Conservation (phyloP, 176 grass and related monocot genomes). For the Coix lacrymajobi region DNA sequence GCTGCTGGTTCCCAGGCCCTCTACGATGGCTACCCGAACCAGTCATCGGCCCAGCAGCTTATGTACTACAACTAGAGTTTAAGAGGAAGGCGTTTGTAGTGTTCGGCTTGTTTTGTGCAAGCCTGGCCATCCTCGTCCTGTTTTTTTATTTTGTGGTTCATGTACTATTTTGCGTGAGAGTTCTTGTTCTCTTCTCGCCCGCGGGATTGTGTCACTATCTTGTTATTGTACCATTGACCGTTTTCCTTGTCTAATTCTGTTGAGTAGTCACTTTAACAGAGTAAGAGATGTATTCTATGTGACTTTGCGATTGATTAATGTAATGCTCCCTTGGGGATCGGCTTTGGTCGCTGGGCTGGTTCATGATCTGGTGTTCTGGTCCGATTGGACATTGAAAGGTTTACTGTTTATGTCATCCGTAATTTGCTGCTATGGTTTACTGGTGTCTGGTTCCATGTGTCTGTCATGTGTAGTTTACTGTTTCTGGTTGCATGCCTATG, state of each 20-base stretch:
- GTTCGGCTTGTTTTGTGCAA: conserved; percentile 47
- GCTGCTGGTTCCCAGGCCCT: conserved; percentile 51
- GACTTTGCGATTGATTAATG: conserved; percentile 52
- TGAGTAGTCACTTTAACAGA: conserved; percentile 38
- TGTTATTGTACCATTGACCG: conserved; percentile 34
- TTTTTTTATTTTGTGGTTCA: conserved; percentile 31
- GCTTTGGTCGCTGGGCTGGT: neutral
- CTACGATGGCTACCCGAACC: conserved; percentile 62
- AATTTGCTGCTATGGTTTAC: neutral
- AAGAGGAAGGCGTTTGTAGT: conserved; percentile 46
- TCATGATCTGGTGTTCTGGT: neutral
- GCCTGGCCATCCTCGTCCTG: conserved; percentile 11
- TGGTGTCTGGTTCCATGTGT: neutral
- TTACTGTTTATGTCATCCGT: neutral
- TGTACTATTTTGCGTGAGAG: conserved; percentile 50
- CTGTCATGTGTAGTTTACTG: too few species aligned
- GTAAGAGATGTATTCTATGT: conserved; percentile 51
- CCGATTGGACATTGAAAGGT: neutral
- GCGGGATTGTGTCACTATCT: conserved; percentile 32
- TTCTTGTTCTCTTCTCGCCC: conserved; percentile 11
- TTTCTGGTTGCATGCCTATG: neutral
- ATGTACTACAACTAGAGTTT: conserved; percentile 79
- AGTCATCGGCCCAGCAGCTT: conserved; percentile 69
- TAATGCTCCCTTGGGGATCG: conserved; percentile 18
- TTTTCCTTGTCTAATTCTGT: conserved; percentile 33